A percentile compares a stretch with the other conserved stretches of the same genome.
phyloP scores from a whole-genome alignment of 2,329 filamentous ascomycete species.

The Metarhizium brunneum region DNA sequence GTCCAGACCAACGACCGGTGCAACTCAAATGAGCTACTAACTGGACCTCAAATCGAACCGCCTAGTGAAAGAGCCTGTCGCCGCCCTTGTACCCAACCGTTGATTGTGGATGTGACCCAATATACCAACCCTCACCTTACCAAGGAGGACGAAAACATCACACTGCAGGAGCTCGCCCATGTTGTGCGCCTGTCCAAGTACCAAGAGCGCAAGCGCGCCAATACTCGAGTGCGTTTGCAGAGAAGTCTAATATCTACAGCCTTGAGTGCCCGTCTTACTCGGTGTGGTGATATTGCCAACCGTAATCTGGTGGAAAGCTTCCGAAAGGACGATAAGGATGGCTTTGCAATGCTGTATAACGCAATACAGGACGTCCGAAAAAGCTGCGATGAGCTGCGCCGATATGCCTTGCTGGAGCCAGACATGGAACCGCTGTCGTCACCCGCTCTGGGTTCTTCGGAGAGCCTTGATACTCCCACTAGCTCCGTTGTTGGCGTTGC shows the following conservation, averaged over 20 bases:
- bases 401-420: constrained; percentile 62
- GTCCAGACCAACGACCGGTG: constrained; percentile 20
- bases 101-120: constrained; percentile 56
- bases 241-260: constrained; percentile 66
- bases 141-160: constrained; percentile 55
- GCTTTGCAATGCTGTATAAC: constrained; percentile 65
- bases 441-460: constrained; percentile 32
- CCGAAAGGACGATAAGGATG: constrained; percentile 68
- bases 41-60: constrained; percentile 20
- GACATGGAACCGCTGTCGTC: constrained; percentile 54
- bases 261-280: constrained; percentile 62
- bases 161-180: constrained; percentile 68
- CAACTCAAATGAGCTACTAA: constrained; percentile 14
- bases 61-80: constrained; percentile 34
- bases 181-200: constrained; percentile 70
- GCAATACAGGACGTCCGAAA: constrained; percentile 71
- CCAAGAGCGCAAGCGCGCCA: constrained; percentile 70
- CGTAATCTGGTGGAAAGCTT: constrained; percentile 71
- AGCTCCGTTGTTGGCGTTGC: constrained; percentile 30
- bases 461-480: constrained; percentile 38
- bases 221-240: constrained; percentile 64
- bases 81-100: constrained; percentile 35
- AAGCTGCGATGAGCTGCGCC: constrained; percentile 63
- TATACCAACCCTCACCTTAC: constrained; percentile 55
- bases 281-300: constrained; percentile 66